Conservation (phyloP, 495 filamentous ascomycete genomes). For the Mycothermus thermophilus region DNA sequence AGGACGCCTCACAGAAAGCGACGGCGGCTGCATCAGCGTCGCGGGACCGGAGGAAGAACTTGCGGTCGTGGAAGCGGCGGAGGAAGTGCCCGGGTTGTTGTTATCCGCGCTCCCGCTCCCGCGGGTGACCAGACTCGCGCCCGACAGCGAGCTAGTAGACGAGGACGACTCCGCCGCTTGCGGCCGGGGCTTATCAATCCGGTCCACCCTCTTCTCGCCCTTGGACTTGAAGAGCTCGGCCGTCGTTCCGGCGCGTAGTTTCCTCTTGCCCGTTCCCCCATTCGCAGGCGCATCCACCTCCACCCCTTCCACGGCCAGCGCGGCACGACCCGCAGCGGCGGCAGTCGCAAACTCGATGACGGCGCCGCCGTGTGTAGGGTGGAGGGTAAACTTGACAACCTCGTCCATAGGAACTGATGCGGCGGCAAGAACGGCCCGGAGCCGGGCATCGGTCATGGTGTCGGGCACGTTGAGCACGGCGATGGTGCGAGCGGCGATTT, state of each 20-base stretch:
- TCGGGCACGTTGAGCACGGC: conserved; percentile 54
- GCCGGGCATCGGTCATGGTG: conserved; percentile 56
- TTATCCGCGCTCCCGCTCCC: conserved; percentile 13
- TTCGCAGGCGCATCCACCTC: conserved; percentile 37
- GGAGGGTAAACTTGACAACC: conserved; percentile 50
- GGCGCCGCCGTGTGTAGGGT: conserved; percentile 73
- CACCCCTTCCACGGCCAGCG: conserved; percentile 55
- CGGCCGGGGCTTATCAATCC: conserved; percentile 27
- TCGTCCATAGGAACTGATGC: conserved; percentile 30
- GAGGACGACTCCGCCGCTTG: conserved; percentile 20
- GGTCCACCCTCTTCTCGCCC: conserved; percentile 39
- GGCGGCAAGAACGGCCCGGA: conserved; percentile 49
- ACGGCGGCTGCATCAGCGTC: conserved; percentile 37
- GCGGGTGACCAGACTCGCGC: not conserved
- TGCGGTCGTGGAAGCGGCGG: not conserved
- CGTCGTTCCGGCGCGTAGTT: conserved; percentile 53
- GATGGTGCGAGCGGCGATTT: conserved; percentile 41
- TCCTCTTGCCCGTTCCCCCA: conserved; percentile 47
- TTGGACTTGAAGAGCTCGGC: conserved; percentile 51
- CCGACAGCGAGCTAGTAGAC: too few relatives aligned
- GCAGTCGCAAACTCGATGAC: conserved; percentile 68
- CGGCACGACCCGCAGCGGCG: conserved; percentile 57
- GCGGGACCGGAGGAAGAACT: too few relatives aligned
- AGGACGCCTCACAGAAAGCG: conserved; percentile 46
- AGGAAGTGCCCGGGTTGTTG: conserved; percentile 17